Evolutionary conservation across 116 monocot species (phyloP).

Genomic region (Dioscorea cayenensis): DNA sequence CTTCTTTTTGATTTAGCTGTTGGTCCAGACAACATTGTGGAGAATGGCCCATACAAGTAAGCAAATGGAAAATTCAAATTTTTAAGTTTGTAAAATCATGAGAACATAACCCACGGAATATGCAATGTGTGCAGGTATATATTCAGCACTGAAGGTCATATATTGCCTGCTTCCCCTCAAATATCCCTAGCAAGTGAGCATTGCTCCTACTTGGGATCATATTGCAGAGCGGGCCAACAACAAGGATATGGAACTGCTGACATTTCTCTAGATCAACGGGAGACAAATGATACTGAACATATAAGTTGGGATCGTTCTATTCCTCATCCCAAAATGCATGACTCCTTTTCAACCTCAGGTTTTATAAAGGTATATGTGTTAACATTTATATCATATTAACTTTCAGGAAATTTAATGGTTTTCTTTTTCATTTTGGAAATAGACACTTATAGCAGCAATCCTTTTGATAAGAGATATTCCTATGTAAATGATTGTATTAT

Average conservation of each 20-base stretch:
- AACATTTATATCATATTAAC: neutral
- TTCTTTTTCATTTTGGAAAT: neutral
- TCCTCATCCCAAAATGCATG: conserved; percentile 9
- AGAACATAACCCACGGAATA: neutral
- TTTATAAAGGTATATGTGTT: conserved; percentile 49
- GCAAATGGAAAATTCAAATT: neutral
- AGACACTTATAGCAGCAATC: neutral
- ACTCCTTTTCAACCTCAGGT: conserved; percentile 22
- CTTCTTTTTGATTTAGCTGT: conserved; percentile 98
- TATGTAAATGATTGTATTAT: no score
- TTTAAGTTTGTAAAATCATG: neutral
- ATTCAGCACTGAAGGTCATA: conserved; percentile 95
- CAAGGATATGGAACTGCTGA: conserved; percentile 17
- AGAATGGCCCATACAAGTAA: conserved; percentile 95
- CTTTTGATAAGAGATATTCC: no score
- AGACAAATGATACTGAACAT: conserved; percentile 46
- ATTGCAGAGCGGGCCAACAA: conserved; percentile 40
- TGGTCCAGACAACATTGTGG: conserved; percentile 92
- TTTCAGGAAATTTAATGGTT: neutral
- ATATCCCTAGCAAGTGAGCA: conserved; percentile 73
- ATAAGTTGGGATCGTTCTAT: conserved; percentile 1
- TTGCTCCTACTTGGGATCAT: conserved; percentile 90
- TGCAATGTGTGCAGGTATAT: conserved; percentile 50
- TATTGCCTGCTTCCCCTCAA: conserved; percentile 83
- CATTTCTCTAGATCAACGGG: conserved; percentile 21